These are phyloP conservation scores for Cordyceps fumosorosea DNA, from an alignment of 2,329 filamentous ascomycete genomes.

Conservation along the genomic window DNA sequence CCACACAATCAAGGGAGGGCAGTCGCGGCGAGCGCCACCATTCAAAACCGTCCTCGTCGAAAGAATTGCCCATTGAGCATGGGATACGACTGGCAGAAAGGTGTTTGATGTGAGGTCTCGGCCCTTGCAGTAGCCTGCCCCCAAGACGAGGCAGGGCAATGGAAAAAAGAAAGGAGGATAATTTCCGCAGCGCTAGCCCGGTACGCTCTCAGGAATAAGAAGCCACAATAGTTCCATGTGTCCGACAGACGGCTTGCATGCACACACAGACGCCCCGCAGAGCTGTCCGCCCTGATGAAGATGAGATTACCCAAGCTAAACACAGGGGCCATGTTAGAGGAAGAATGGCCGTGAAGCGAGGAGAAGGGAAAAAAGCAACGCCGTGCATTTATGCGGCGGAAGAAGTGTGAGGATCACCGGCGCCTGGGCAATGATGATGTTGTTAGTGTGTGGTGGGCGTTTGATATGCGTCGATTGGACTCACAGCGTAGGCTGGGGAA, in stretches of 20 bases:
- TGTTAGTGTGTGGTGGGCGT: neutral
- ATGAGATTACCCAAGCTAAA: neutral
- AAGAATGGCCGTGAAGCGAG: neutral
- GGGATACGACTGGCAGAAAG: neutral
- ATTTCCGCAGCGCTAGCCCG: neutral
- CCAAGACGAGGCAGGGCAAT: slow-evolving; percentile 9
- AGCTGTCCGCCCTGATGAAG: neutral
- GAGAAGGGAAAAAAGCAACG: neutral
- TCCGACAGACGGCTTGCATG: neutral
- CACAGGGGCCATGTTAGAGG: neutral
- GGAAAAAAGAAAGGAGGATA: slow-evolving; percentile 8
- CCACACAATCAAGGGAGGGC: neutral
- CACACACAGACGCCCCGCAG: slow-evolving; percentile 11
- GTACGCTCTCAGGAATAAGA: neutral
- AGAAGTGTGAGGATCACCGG: neutral
- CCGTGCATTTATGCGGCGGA: neutral
- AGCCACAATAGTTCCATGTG: slow-evolving; percentile 1
- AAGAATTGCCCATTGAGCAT: too few relatives aligned
- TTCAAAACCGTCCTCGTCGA: neutral
- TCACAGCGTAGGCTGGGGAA: neutral
- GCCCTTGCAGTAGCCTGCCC: slow-evolving; percentile 8
- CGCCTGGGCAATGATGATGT: neutral
- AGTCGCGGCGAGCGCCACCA: neutral
- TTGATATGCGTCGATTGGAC: slow-evolving; percentile 3
- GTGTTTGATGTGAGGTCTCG: slow-evolving; percentile 9